Base-by-base conservation (phyloP, 495 filamentous ascomycete genomes). In the Acidiella bohemica region DNA sequence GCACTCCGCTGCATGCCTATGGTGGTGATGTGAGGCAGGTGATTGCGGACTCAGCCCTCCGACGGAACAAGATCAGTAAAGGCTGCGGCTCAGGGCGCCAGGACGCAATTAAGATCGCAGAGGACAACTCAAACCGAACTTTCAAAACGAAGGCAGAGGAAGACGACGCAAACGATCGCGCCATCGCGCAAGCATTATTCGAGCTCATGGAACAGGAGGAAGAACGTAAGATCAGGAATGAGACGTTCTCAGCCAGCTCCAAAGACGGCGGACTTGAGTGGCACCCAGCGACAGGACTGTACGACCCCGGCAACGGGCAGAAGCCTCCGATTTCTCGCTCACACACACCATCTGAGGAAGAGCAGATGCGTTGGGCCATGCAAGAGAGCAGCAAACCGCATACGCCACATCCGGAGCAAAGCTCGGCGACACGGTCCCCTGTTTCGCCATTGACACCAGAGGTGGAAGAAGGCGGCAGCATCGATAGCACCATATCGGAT, bases 161-260 rank as follows among this genome's bases (percentile, higher is more conserved):
- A 51, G 86, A 94, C 37, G 79, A 85, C 49, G 88, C 84, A 1
- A 88, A 94, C 46, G 84, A 95, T 32, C 68, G 71, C 14, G 87
- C 88, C n/a, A 93, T 94, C 48, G 69, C 84, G 41, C 73, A 85
- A 48, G 88, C 85, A 0, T 71, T 88, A 19, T 84, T 81, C 61
- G 88, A 96, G 39, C 61, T 96, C 8, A 79, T 92, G 21, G 78
- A 87, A 51, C 71, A 86, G 47, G 80, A 87, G 49, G 88, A 95
- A 49, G 72, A 79, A 39, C 72, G 71, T 54, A 79, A 74, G 53
- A 73, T 81, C 42, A 79, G 80, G 5, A 39, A 39, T 3, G 59
- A 66, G 16, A 65, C 64, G 0, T 85, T 44, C 22, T 38, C 36
- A 19, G 47, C 39, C 17, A 40, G 34, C 10, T 48, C 43, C 6